Base-by-base conservation (phyloP, 108 stramenopile species). In the Cyclotella kingstonii region DNA sequence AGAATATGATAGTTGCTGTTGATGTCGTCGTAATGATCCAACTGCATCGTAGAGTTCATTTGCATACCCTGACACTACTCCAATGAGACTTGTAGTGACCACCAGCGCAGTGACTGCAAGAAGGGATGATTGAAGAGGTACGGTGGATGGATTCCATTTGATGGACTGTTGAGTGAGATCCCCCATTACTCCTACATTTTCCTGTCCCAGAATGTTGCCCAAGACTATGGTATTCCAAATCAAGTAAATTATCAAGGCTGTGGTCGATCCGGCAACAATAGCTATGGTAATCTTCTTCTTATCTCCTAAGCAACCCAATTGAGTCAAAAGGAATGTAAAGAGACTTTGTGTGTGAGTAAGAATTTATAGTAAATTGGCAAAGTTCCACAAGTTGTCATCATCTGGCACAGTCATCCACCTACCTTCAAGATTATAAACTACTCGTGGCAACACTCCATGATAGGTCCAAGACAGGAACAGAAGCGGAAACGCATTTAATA, bases 381-480 rank as follows among this genome's bases (percentile, higher is more conserved):
- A n/a, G n/a, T n/a, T n/a, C n/a, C n/a, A n/a, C n/a, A n/a, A n/a
- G n/a, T n/a, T n/a, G n/a, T n/a, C n/a, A n/a, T n/a, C n/a, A n/a
- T n/a, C n/a, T n/a, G n/a, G n/a, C n/a, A n/a, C n/a, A n/a, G n/a
- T n/a, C n/a, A n/a, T n/a, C n/a, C n/a, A n/a, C n/a, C n/a, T n/a
- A 1, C 87, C 89, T 63, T 89, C 87, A 44, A 95, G 63, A 52
- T 85, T 81, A 17, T 76, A 74, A 4, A 84, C 84, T 9, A 95
- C 87, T 27, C 85, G 85, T 0, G 94, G 94, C 9, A 95, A 81
- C 14, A 95, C 84, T 34, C 91, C 90, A 69, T 95, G 94, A 70
- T 76, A 95, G 4, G 90, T 90, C 69, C 92, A 63, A 1, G 90
- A 68, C 43, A 95, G 70, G 36, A 89, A 86, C 14, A 87, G 54